Evolutionary conservation across 2,329 filamentous ascomycete species (phyloP).

Genomic region (Metarhizium sp.): DNA sequence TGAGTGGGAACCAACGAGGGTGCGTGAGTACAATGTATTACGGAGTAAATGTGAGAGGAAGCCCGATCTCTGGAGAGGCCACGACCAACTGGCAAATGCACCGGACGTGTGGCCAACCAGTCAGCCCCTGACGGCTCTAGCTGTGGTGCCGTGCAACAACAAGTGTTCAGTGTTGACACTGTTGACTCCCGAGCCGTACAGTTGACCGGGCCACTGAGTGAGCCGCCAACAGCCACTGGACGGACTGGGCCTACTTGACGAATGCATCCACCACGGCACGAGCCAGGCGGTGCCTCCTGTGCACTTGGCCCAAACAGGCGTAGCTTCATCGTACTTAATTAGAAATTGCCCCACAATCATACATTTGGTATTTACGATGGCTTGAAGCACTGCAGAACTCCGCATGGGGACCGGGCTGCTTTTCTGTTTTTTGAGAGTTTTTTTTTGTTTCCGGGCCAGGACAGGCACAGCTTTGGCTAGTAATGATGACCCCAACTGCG

Average conservation of each 20-base stretch:
- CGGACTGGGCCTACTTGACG: background rate
- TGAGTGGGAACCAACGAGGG: background rate
- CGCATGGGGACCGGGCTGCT: too few relatives aligned
- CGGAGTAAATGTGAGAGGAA: background rate
- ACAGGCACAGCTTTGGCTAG: too few relatives aligned
- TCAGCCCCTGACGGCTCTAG: background rate
- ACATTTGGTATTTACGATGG: background rate
- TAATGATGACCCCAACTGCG: too few relatives aligned
- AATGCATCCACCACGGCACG: background rate
- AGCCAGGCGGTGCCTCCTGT: background rate
- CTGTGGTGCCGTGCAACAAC: too few relatives aligned
- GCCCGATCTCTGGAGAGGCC: background rate
- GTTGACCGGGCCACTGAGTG: too few relatives aligned
- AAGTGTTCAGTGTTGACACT: too few relatives aligned
- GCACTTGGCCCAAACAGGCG: background rate
- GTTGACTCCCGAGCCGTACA: too few relatives aligned
- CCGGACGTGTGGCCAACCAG: too few relatives aligned
- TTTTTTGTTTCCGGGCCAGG: background rate
- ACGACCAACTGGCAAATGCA: too few relatives aligned
- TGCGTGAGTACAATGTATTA: background rate
- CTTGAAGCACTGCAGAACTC: too few relatives aligned
- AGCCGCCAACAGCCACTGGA: background rate
- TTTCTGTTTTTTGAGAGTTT: too few relatives aligned
- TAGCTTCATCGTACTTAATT: slow-evolving; percentile 1
- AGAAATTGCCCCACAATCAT: background rate